Evolutionary conservation across 202 grass and related monocot genomes (phyloP).

Genomic region (Hordeum pubiflorum): DNA sequence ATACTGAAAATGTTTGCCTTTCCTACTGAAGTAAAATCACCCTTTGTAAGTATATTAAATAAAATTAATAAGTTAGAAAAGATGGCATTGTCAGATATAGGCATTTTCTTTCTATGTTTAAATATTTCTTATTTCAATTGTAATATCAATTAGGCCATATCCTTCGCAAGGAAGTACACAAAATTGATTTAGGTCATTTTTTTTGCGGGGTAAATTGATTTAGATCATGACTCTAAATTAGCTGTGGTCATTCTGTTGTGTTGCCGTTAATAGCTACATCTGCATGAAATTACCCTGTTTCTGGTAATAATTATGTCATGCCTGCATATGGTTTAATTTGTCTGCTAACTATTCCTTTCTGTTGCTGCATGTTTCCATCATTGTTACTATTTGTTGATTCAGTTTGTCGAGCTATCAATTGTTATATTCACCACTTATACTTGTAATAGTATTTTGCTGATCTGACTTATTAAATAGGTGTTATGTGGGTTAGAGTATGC

Average conservation of each 20-base stretch:
- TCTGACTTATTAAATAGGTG: constrained; percentile 30
- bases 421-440: not conserved
- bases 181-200: not conserved
- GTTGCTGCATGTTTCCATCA: not conserved
- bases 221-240: not conserved
- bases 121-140: not conserved
- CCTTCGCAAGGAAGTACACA: not conserved
- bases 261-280: not conserved
- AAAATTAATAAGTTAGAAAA: not conserved
- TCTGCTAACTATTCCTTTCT: not conserved
- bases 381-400: not conserved
- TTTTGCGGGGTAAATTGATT: not conserved
- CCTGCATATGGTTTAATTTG: not conserved
- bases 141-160: not conserved
- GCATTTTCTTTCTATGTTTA: not conserved
- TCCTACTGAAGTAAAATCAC: not conserved
- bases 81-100: not conserved
- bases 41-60: not conserved
- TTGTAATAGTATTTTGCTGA: constrained; percentile 5
- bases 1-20: not conserved
- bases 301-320: not conserved
- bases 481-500: constrained; percentile 85
- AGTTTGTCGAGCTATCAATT: not conserved
- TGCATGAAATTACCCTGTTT: not conserved
- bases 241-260: not conserved